phyloP scores from a whole-genome alignment of 2,329 filamentous ascomycete genomes.

The Thielaviopsis ethacetica region DNA sequence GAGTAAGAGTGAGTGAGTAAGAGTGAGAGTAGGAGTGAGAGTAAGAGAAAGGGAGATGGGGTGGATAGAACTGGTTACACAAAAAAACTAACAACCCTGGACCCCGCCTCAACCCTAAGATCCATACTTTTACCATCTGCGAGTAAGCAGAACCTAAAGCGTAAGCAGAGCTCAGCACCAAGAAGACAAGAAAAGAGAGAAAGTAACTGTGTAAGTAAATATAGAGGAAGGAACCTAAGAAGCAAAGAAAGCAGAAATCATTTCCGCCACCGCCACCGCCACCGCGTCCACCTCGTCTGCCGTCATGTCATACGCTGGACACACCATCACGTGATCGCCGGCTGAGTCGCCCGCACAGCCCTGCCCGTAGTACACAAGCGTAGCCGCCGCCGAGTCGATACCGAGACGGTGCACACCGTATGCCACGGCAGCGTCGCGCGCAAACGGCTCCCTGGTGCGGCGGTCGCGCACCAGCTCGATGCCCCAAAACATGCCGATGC shows the following conservation, averaged over 20 bases:
- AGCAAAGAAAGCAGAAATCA: background rate
- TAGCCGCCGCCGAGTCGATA: background rate
- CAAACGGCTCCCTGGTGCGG: slow-evolving; percentile 22
- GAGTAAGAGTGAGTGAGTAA: background rate
- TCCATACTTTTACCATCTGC: too few relatives aligned
- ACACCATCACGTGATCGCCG: slow-evolving; percentile 55
- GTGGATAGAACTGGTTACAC: background rate
- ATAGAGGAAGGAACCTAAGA: background rate
- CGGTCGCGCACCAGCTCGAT: slow-evolving; percentile 29
- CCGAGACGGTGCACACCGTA: background rate
- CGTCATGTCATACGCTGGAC: slow-evolving; percentile 51
- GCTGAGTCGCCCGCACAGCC: slow-evolving; percentile 11
- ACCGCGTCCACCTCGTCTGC: slow-evolving; percentile 14
- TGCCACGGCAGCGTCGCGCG: background rate
- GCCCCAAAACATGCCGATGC: slow-evolving; percentile 35
- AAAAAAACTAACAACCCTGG: background rate
- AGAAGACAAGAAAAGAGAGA: too few relatives aligned
- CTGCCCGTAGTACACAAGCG: slow-evolving; percentile 8
- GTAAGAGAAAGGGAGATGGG: too few relatives aligned
- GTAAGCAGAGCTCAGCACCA: too few relatives aligned
- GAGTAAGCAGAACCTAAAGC: too few relatives aligned
- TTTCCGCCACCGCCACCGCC: background rate
- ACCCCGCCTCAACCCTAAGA: background rate
- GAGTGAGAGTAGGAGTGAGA: background rate
- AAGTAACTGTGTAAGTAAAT: background rate